Conservation (phyloP, 2,329 filamentous ascomycete genomes). For the Claviceps cyperi region DNA sequence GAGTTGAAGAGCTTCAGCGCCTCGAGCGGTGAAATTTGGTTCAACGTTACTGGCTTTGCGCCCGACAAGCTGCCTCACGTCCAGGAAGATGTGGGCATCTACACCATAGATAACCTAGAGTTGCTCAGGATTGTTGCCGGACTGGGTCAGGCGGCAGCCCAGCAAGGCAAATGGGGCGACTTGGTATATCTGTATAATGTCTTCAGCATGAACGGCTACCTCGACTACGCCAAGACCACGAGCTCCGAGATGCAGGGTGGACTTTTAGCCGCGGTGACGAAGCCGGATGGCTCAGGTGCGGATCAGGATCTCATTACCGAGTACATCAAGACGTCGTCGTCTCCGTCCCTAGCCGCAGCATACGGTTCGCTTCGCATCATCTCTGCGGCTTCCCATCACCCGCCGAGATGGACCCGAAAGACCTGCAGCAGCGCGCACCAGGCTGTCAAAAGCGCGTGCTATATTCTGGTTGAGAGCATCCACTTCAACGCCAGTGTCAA, state of each 20-base stretch:
- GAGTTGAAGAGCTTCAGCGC: neutral
- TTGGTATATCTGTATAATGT: conserved; percentile 3
- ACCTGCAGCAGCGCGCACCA: neutral
- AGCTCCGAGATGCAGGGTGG: conserved; percentile 2
- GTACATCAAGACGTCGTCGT: conserved; percentile 4
- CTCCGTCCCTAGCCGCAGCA: conserved; percentile 1
- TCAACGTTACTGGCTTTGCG: neutral
- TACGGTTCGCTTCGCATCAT: conserved; percentile 2
- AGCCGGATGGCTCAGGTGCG: neutral
- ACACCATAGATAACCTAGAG: conserved; percentile 2
- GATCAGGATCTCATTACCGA: conserved; percentile 1
- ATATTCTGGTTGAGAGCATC: neutral
- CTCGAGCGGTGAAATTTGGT: conserved; percentile 1
- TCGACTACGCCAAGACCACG: neutral
- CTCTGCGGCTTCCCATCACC: neutral
- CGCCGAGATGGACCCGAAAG: neutral
- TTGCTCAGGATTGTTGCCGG: neutral
- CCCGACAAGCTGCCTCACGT: conserved; percentile 1
- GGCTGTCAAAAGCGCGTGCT: neutral
- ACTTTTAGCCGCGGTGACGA: conserved; percentile 2
- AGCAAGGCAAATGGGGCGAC: conserved; percentile 4
- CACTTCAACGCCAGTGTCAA: conserved; percentile 1
- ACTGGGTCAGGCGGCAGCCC: neutral
- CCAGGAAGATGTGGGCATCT: conserved; percentile 1
- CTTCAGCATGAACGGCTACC: conserved; percentile 6